A percentile compares a stretch with the other conserved stretches of the same genome.
phyloP scores from a whole-genome alignment of 345 rosid species.

The Citrus australasica region DNA sequence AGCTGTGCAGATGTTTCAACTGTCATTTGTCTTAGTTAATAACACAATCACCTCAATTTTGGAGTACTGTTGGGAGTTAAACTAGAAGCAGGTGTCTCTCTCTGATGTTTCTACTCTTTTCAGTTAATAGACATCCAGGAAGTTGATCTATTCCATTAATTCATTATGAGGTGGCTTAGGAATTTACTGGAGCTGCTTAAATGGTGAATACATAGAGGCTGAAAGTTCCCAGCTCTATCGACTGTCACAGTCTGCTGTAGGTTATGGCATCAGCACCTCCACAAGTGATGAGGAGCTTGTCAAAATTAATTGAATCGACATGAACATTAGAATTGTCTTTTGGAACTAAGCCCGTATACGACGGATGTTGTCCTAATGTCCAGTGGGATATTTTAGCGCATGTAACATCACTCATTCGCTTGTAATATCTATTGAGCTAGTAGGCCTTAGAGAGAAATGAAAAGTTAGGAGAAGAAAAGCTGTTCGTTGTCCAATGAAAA shows the following conservation, averaged over 20 bases:
- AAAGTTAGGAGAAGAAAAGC: not conserved
- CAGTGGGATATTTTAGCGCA: not conserved
- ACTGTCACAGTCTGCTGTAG: not conserved
- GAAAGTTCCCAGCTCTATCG: not conserved
- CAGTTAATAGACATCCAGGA: not conserved
- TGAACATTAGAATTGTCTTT: not conserved
- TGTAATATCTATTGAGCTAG: not conserved
- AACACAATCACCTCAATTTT: slow-evolving; percentile 17
- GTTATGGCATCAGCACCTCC: not conserved
- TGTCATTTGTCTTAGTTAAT: slow-evolving; percentile 4
- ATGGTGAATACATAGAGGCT: not conserved
- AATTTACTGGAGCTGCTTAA: not conserved
- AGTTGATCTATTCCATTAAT: not conserved
- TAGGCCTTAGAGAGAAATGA: not conserved
- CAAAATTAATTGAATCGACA: not conserved
- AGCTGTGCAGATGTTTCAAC: not conserved
- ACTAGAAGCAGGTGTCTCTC: slow-evolving; percentile 14
- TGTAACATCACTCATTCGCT: not conserved
- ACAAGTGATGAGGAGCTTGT: slow-evolving; percentile 3
- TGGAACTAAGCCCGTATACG: not conserved
- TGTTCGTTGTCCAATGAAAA: not conserved
- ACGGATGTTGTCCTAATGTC: not conserved
- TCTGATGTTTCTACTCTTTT: slow-evolving; percentile 9
- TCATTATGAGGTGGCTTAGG: not conserved
- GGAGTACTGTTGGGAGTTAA: slow-evolving; percentile 18